A percentile compares a stretch with the other conserved stretches of the same genome.
Evolutionary conservation across 2,329 filamentous ascomycete genomes (phyloP).

Genomic region (Penicillium aurantiogriseum): DNA sequence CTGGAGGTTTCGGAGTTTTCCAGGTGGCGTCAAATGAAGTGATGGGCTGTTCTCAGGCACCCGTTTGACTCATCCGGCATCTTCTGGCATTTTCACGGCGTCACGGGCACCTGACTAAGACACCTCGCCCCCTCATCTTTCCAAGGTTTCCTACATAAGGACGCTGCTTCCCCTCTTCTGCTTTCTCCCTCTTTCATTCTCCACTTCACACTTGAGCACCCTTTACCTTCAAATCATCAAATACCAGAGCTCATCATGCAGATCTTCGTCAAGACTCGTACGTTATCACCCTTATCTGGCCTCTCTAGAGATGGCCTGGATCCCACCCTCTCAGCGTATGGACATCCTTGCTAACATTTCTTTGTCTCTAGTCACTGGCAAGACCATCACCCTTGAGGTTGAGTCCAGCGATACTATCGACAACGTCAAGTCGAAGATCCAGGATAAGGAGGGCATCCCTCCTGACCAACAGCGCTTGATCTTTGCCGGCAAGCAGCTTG

Average conservation of each 20-base stretch:
- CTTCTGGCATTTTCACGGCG: conserved; percentile 11
- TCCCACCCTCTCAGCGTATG: neutral
- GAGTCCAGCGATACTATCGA: conserved; percentile 51
- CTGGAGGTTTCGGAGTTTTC: neutral
- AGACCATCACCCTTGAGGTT: conserved; percentile 50
- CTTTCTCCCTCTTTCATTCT: conserved; percentile 22
- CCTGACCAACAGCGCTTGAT: conserved; percentile 59
- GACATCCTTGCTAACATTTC: neutral
- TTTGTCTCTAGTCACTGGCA: conserved; percentile 50
- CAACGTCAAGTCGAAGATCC: conserved; percentile 59
- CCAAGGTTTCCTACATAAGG: conserved; percentile 31
- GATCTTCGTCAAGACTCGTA: conserved; percentile 97
- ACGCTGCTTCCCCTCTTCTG: conserved; percentile 25
- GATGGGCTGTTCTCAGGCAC: conserved; percentile 16
- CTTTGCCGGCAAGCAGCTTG: conserved; percentile 59
- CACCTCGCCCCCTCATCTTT: conserved; percentile 25
- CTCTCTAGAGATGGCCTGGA: neutral
- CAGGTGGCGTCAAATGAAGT: conserved; percentile 20
- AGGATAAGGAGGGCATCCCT: conserved; percentile 60
- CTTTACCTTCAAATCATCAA: conserved; percentile 18
- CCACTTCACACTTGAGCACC: conserved; percentile 1
- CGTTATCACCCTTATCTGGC: conserved; percentile 46
- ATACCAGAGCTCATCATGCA: conserved; percentile 64
- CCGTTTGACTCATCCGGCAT: conserved; percentile 28
- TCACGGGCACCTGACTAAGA: conserved; percentile 26